These are phyloP conservation scores for Fibroporia radiculosa DNA, from an alignment of 768 basidiomycete genomes.

Conservation along the genomic window DNA sequence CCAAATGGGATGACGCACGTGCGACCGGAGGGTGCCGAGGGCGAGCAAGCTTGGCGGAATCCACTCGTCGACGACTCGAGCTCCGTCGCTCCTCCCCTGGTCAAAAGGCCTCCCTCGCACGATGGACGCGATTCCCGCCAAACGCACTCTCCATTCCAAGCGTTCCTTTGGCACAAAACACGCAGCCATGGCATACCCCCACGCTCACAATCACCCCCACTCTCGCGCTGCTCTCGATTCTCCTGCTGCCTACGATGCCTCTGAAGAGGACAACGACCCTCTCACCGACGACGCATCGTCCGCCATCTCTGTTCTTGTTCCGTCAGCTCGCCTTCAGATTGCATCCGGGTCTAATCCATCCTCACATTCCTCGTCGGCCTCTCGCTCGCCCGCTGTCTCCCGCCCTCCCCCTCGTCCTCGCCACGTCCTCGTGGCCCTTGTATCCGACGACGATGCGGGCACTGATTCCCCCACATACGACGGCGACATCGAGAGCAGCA, in stretches of 20 bases:
- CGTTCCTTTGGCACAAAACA: constrained; percentile 53
- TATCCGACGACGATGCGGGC: constrained; percentile 69
- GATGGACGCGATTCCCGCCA: constrained; percentile 3
- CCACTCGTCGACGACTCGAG: not conserved
- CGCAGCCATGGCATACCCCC: constrained; percentile 12
- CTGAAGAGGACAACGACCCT: constrained; percentile 85
- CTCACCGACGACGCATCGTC: constrained; percentile 59
- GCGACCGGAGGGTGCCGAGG: not conserved
- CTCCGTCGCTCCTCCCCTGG: not conserved
- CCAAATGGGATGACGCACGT: constrained; percentile 3
- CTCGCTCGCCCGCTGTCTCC: not conserved
- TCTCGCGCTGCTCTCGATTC: constrained; percentile 18
- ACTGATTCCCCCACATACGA: constrained; percentile 87
- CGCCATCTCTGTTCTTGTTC: constrained; percentile 13
- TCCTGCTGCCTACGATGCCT: constrained; percentile 36
- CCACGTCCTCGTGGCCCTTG: constrained; percentile 16
- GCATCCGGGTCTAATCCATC: not conserved
- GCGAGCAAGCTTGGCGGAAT: not conserved
- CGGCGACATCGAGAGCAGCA: constrained; percentile 79
- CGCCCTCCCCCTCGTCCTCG: constrained; percentile 12
- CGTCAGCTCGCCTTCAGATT: constrained; percentile 12
- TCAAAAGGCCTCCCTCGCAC: not conserved
- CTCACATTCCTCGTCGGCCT: not conserved
- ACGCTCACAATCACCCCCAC: constrained; percentile 16
- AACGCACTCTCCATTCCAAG: constrained; percentile 33